Percentiles rank a stretch among this genome's conserved stretches.
Evolutionary conservation across 164 flowering plant genomes (phyloP).

Genomic region (Chimonanthus praecox): DNA sequence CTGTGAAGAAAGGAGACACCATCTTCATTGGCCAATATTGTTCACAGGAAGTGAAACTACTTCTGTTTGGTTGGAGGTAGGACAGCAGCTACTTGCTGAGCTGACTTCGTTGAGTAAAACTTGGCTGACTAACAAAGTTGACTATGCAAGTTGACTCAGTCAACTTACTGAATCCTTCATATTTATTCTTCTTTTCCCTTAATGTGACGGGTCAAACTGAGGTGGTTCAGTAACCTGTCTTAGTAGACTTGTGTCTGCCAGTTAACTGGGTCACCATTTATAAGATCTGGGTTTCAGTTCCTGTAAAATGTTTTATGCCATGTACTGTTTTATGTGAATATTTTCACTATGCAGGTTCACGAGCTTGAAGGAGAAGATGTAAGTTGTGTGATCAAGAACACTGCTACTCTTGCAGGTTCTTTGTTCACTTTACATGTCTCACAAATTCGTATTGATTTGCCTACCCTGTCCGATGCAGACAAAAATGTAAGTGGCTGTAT

Average conservation of each 20-base stretch:
- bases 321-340: constrained; percentile 5
- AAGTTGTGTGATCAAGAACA: constrained; percentile 62
- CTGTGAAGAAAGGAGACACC: constrained; percentile 85
- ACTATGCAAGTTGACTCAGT: neutral
- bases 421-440: constrained; percentile 73
- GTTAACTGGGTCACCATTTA: constrained; percentile 2
- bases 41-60: constrained; percentile 99
- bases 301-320: neutral
- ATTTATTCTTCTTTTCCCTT: neutral
- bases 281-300: neutral
- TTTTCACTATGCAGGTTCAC: constrained; percentile 42
- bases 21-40: constrained; percentile 89
- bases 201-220: neutral
- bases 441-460: constrained; percentile 74
- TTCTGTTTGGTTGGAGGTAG: constrained; percentile 97
- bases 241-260: neutral
- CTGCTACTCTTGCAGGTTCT: constrained; percentile 74
- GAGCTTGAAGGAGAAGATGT: constrained; percentile 74
- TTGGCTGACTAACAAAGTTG: neutral
- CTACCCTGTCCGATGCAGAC: constrained; percentile 75
- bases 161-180: neutral
- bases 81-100: neutral
- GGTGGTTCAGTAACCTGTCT: neutral
- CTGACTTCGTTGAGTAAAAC: neutral
- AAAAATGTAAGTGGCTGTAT: constrained; percentile 48